These are phyloP conservation scores for Mesembryanthemum crystallinum DNA, from an alignment of 148 eudicot species.

Conservation along the genomic window DNA sequence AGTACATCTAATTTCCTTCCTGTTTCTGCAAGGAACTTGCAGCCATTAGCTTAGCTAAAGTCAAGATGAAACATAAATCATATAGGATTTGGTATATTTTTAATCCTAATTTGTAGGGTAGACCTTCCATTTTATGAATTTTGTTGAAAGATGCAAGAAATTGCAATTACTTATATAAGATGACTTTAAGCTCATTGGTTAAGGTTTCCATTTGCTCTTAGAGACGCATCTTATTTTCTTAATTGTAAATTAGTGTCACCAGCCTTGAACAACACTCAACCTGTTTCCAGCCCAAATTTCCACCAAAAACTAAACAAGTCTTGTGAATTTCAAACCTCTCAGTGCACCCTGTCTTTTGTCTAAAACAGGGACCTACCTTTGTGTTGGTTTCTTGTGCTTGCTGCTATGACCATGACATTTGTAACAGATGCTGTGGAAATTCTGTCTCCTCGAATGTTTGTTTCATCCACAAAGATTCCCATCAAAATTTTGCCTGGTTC, in stretches of 20 bases:
- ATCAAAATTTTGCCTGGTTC: neutral
- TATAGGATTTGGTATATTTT: neutral
- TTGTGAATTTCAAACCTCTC: conserved; percentile 31
- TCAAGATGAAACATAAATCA: conserved; percentile 25
- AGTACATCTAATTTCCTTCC: conserved; percentile 19
- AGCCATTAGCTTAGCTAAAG: conserved; percentile 22
- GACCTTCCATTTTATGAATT: conserved; percentile 14
- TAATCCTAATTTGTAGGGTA: conserved; percentile 21
- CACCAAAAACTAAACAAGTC: conserved; percentile 38
- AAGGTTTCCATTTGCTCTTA: conserved; percentile 20
- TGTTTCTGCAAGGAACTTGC: conserved; percentile 33
- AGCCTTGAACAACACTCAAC: conserved; percentile 33
- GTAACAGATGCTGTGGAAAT: conserved; percentile 29
- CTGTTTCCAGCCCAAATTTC: conserved; percentile 22
- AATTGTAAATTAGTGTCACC: conserved; percentile 13
- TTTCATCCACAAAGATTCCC: conserved; percentile 29
- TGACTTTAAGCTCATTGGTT: conserved; percentile 32
- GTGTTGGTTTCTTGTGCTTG: conserved; percentile 35
- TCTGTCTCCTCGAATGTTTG: conserved; percentile 28
- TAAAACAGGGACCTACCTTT: conserved; percentile 6
- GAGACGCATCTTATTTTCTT: conserved; percentile 9
- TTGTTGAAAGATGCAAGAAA: conserved; percentile 34
- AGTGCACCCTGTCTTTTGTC: conserved; percentile 32
- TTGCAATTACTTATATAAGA: conserved; percentile 25
- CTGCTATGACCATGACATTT: conserved; percentile 26